A percentile compares a stretch with the other conserved stretches of the same genome.
Conservation (phyloP, 768 basidiomycete genomes). For the Phaffia tasmanica region DNA sequence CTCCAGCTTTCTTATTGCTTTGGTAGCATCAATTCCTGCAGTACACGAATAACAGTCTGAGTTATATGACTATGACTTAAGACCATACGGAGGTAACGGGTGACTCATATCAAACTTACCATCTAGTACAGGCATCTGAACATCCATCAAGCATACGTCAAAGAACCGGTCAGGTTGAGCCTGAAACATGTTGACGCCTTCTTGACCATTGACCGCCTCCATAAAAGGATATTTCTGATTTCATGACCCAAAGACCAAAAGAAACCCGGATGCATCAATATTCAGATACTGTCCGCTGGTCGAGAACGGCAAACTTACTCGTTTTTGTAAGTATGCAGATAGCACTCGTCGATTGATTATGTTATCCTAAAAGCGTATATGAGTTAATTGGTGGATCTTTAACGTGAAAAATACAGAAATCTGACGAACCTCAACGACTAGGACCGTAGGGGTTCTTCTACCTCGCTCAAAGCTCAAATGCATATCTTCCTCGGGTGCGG, state of each 20-base stretch:
- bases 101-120: slow-evolving; percentile 61
- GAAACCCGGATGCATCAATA: slow-evolving; percentile 39
- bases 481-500: slow-evolving; percentile 44
- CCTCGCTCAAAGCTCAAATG: neutral
- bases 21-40: slow-evolving; percentile 9
- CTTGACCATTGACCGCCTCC: slow-evolving; percentile 72
- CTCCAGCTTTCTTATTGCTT: slow-evolving; percentile 11
- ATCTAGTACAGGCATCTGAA: slow-evolving; percentile 90
- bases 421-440: slow-evolving; percentile 6
- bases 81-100: slow-evolving; percentile 64
- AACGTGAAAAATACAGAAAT: neutral
- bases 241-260: neutral
- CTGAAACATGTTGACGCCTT: slow-evolving; percentile 66
- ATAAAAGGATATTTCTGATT: slow-evolving; percentile 59
- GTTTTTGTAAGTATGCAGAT: slow-evolving; percentile 24
- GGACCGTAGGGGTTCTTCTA: slow-evolving; percentile 32
- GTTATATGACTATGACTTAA: slow-evolving; percentile 44
- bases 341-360: slow-evolving; percentile 51
- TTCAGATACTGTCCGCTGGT: slow-evolving; percentile 38
- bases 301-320: slow-evolving; percentile 29
- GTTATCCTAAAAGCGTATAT: slow-evolving; percentile 64
- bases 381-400: neutral
- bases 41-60: slow-evolving; percentile 2
- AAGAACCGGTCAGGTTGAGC: slow-evolving; percentile 55
- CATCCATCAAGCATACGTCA: slow-evolving; percentile 52